Conservation (phyloP, 2,329 filamentous ascomycete genomes). For the Clonostachys byssicola region DNA sequence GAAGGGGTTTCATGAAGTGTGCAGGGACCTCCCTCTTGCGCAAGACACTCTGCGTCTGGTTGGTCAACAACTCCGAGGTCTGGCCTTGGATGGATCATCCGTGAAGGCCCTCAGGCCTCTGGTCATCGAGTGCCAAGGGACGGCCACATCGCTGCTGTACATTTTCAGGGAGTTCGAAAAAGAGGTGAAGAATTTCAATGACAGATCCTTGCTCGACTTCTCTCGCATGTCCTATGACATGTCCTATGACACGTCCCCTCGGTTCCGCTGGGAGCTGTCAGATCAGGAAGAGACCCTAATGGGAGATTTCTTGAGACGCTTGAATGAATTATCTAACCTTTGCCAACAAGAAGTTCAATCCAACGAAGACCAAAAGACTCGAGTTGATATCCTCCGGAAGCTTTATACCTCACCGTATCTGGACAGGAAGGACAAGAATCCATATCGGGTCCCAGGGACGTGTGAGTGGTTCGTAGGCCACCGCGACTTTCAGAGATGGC, state of each 20-base stretch:
- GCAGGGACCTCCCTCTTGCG: neutral
- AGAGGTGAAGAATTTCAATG: neutral
- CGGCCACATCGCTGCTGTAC: neutral
- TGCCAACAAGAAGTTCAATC: neutral
- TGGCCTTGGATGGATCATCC: neutral
- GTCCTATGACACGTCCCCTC: too few species aligned
- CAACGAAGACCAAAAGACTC: neutral
- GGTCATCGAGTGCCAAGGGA: neutral
- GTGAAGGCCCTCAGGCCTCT: neutral
- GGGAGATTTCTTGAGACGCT: conserved; percentile 1
- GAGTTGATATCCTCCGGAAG: neutral
- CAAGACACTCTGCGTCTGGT: neutral
- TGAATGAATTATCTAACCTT: conserved; percentile 1
- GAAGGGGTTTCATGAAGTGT: neutral
- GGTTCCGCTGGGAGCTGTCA: neutral
- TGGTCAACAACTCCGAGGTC: neutral
- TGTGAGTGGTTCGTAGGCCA: conserved; percentile 26
- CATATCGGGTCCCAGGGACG: conserved; percentile 3
- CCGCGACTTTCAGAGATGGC: conserved; percentile 18
- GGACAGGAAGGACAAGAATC: conserved; percentile 17
- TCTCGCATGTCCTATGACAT: too few species aligned
- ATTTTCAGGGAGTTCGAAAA: neutral
- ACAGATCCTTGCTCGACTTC: neutral
- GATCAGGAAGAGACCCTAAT: conserved; percentile 2
- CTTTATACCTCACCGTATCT: neutral